Evolutionary conservation across 1,284 basidiomycete species (phyloP), one percentile per base, ranked within the genome.

Genomic region (Violaceomyces palustris): DNA sequence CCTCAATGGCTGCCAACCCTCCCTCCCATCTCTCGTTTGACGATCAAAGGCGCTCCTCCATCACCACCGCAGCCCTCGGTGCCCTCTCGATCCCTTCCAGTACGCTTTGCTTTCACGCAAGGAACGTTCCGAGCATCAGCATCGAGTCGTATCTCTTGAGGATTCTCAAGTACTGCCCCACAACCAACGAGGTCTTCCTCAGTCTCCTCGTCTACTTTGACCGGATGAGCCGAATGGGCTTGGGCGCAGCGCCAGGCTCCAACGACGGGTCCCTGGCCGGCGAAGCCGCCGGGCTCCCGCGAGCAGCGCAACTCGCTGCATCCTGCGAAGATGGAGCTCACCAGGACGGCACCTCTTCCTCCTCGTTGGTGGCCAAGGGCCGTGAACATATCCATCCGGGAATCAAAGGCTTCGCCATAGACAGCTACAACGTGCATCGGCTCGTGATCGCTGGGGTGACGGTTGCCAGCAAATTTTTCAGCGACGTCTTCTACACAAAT

Each of bases 401-500:
- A 28, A 67, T 72, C 33, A 78, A 81, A 47, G 81, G 84, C 1
- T 94, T 98, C 68, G 87, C 92, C 15, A 96, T 98, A 70, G 93
- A 98, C 76, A 88, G 87, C 49, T 98, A 85, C 77, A 98, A 98
- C 69, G 87, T 98, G 21, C 93, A 98, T 75, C 82, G 90, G 24
- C 78, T 98, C 34, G 87, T 98, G 66, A 97, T 98, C 60, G 92
- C 93, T 1, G 93, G 93, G 3, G 87, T 98, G 21, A 97, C 93
- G 3, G 93, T 98, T 8, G 92, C 93, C 15, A 91, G 87, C 78
- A 98, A 98, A 75, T 98, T 98, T 74, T 97, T 97, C 74, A 90
- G 87, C 50, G 93, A 98, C 74, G 91, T 98, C 9, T 98, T 98
- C 70, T 97, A 98, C 76, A 97, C 93, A n/a, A 98, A 98, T 70